Percentiles rank a stretch among this genome's conserved stretches.
phyloP scores from a whole-genome alignment of 2,329 filamentous ascomycete species.

The Trichoderma sp. region DNA sequence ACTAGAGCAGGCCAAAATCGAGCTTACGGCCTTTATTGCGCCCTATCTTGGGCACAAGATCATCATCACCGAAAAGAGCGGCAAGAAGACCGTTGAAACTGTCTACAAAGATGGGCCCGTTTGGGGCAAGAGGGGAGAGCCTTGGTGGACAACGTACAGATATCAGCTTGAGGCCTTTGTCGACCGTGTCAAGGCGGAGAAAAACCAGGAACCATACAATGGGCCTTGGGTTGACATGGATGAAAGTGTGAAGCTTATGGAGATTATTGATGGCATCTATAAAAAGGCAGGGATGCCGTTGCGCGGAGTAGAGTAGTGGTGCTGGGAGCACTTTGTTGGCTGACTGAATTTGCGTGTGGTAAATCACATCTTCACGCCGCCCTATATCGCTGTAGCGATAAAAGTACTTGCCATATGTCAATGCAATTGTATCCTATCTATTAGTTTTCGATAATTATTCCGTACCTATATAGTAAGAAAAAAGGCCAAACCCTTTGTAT shows the following conservation, averaged over 20 bases:
- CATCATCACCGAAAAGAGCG: neutral
- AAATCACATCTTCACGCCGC: neutral
- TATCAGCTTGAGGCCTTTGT: constrained; percentile 8
- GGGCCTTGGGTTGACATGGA: neutral
- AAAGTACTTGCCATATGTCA: too few relatives aligned
- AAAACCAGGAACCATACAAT: neutral
- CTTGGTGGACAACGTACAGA: constrained; percentile 10
- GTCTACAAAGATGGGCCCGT: neutral
- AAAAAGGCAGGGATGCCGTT: constrained; percentile 3
- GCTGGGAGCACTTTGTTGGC: neutral
- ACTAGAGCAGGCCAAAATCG: constrained; percentile 3
- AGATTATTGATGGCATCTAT: neutral
- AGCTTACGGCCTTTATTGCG: neutral
- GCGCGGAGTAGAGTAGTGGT: neutral
- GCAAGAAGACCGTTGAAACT: neutral
- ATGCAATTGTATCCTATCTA: too few relatives aligned
- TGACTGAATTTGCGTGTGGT: neutral
- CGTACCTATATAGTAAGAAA: too few relatives aligned
- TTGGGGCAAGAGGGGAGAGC: neutral
- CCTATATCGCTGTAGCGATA: neutral
- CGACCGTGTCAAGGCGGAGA: neutral
- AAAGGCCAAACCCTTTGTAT: too few relatives aligned
- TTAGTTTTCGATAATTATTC: too few relatives aligned
- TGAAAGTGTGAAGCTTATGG: constrained; percentile 11
- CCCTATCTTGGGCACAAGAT: constrained; percentile 6